Evolutionary conservation across 768 basidiomycete genomes (phyloP).

Genomic region (Leccinum incarnatum): DNA sequence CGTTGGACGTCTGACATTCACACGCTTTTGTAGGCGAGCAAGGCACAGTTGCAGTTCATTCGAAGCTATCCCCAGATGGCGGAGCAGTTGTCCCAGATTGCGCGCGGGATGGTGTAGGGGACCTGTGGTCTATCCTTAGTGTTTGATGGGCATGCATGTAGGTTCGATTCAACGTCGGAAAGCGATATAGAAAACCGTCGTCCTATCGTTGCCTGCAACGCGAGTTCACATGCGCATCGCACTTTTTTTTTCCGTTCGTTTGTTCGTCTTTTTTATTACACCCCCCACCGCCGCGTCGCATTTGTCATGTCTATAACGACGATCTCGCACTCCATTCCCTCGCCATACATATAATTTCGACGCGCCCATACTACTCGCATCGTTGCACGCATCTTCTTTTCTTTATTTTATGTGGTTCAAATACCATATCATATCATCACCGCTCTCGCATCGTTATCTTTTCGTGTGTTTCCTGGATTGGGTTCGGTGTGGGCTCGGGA

Average conservation of each 20-base stretch:
- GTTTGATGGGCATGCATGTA: constrained; percentile 9
- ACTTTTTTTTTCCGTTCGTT: not conserved
- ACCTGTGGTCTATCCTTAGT: constrained; percentile 1
- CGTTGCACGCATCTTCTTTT: not conserved
- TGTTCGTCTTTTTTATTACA: not conserved
- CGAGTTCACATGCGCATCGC: not conserved
- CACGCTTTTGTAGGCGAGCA: constrained; percentile 60
- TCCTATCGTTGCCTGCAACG: not conserved
- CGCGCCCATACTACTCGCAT: not conserved
- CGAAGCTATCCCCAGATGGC: constrained; percentile 83
- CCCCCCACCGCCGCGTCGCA: not conserved
- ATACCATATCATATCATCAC: not conserved
- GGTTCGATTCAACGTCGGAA: not conserved
- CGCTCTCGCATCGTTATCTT: not conserved
- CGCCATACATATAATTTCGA: not conserved
- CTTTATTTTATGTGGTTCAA: not conserved
- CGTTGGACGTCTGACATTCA: not conserved
- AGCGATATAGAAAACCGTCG: not conserved
- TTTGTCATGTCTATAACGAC: not conserved
- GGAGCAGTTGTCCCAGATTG: constrained; percentile 55
- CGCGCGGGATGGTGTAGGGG: constrained; percentile 36
- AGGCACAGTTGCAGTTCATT: constrained; percentile 80
- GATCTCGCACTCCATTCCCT: not conserved
- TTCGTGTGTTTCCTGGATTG: not conserved
- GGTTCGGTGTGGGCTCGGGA: not conserved